Evolutionary conservation across 140 eudicot genomes (phyloP).

Genomic region (Stevia rebaudiana): DNA sequence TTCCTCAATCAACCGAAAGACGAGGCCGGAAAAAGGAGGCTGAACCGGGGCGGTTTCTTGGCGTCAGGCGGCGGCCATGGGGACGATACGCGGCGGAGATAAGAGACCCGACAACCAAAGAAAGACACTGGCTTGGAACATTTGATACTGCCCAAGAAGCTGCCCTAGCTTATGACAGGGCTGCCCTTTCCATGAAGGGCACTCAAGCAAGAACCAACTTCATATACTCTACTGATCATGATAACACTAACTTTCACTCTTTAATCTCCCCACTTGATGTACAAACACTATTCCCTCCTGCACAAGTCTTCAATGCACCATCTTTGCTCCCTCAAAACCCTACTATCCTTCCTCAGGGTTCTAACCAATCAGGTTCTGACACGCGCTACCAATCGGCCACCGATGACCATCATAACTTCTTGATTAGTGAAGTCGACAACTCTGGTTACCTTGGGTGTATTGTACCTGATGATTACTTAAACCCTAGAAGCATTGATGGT

Average conservation of each 20-base stretch:
- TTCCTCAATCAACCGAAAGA: constrained; percentile 54
- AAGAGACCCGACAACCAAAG: constrained; percentile 94
- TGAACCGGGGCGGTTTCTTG: constrained; percentile 92
- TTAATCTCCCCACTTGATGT: constrained; percentile 48
- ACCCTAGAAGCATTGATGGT: constrained; percentile 42
- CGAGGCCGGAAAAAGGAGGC: constrained; percentile 81
- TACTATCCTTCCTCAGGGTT: constrained; percentile 8
- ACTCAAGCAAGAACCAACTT: constrained; percentile 96
- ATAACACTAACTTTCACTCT: constrained; percentile 39
- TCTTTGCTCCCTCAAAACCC: constrained; percentile 21
- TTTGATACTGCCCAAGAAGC: constrained; percentile 99
- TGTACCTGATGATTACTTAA: constrained; percentile 78
- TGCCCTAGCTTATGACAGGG: constrained; percentile 95
- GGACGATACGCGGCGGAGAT: constrained; percentile 96
- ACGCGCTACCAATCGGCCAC: constrained; percentile 32
- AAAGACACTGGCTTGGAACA: constrained; percentile 97
- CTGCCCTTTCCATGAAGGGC: constrained; percentile 94
- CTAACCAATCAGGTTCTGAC: constrained; percentile 28
- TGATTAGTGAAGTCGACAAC: constrained; percentile 37
- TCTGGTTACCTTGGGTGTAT: constrained; percentile 90
- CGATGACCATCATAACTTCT: constrained; percentile 37
- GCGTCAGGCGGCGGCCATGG: constrained; percentile 91
- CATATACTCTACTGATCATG: constrained; percentile 52
- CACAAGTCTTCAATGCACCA: constrained; percentile 30
- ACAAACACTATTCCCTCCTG: constrained; percentile 33